A percentile compares a stretch with the other conserved stretches of the same genome.
These are phyloP conservation scores for Pseudozyma tsukubaensis DNA, from an alignment of 1,284 basidiomycete species.

Conservation along the genomic window DNA sequence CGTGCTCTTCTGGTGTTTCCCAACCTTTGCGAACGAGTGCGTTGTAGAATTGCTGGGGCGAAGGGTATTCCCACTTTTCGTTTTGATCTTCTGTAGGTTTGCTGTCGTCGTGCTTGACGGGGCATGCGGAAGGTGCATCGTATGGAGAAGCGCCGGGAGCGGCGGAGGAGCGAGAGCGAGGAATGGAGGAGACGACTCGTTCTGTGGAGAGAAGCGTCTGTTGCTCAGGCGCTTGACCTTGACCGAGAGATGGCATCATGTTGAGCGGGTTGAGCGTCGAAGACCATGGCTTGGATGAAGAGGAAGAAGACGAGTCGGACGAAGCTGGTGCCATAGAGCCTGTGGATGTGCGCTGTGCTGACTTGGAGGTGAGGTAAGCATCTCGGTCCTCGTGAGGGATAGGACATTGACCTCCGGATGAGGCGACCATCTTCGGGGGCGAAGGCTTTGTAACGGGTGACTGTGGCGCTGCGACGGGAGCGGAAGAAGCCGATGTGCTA, in stretches of 20 bases:
- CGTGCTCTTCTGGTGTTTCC: conserved; percentile 96
- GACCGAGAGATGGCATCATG: conserved; percentile 86
- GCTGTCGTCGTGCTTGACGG: conserved; percentile 57
- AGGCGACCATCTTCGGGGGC: conserved; percentile 37
- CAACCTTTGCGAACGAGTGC: conserved; percentile 95
- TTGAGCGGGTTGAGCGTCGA: conserved; percentile 79
- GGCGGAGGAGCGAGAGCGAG: conserved; percentile 74
- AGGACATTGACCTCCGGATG: conserved; percentile 45
- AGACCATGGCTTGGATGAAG: conserved; percentile 44
- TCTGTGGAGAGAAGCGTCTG: conserved; percentile 77
- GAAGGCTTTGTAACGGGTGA: conserved; percentile 13
- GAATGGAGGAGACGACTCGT: conserved; percentile 85
- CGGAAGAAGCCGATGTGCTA: conserved; percentile 2
- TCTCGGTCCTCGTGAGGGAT: conserved; percentile 52
- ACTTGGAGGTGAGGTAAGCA: conserved; percentile 38
- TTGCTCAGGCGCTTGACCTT: conserved; percentile 76
- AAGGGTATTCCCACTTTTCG: conserved; percentile 91
- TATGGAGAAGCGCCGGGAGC: conserved; percentile 64
- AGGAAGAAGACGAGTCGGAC: conserved; percentile 11
- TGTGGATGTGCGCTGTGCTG: conserved; percentile 4
- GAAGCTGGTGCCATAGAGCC: conserved; percentile 29
- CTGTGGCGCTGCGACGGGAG: not conserved
- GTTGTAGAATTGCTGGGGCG: conserved; percentile 98
- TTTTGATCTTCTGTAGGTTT: conserved; percentile 50
- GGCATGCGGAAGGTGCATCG: conserved; percentile 61